These are phyloP conservation scores for Pestalotiopsis sp. DNA, from an alignment of 2,329 filamentous ascomycete species.

Conservation along the genomic window DNA sequence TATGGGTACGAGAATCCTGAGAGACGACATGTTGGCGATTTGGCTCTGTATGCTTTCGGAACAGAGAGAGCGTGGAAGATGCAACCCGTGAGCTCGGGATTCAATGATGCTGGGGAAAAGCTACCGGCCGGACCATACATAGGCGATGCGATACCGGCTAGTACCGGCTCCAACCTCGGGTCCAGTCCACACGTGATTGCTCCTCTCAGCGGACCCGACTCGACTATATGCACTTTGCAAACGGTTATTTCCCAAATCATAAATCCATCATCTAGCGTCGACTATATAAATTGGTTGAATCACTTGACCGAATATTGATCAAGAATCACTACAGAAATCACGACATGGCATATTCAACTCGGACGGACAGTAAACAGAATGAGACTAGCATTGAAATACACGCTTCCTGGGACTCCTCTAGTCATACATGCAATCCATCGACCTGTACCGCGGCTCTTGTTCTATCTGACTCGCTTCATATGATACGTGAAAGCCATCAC, in stretches of 20 bases:
- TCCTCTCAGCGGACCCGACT: neutral
- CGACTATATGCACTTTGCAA: neutral
- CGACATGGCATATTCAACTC: neutral
- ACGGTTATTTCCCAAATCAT: neutral
- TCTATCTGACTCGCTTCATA: constrained; percentile 16
- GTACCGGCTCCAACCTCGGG: constrained; percentile 13
- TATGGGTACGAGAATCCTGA: constrained; percentile 78
- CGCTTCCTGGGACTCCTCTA: constrained; percentile 28
- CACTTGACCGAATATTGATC: neutral
- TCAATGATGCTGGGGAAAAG: constrained; percentile 33
- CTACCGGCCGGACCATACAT: constrained; percentile 13
- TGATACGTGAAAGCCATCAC: constrained; percentile 37
- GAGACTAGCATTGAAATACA: constrained; percentile 15
- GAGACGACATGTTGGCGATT: constrained; percentile 56
- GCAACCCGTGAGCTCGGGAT: constrained; percentile 14
- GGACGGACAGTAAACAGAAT: neutral
- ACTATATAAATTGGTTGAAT: neutral
- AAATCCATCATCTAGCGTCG: neutral
- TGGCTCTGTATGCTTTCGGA: neutral
- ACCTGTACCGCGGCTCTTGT: neutral
- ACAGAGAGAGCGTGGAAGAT: neutral
- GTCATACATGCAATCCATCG: constrained; percentile 22
- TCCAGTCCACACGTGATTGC: constrained; percentile 7
- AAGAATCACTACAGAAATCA: neutral
- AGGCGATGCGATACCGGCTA: constrained; percentile 33